Base-by-base conservation (phyloP, 192 early-diverging fungal genomes). In the Coemansia asiatica region DNA sequence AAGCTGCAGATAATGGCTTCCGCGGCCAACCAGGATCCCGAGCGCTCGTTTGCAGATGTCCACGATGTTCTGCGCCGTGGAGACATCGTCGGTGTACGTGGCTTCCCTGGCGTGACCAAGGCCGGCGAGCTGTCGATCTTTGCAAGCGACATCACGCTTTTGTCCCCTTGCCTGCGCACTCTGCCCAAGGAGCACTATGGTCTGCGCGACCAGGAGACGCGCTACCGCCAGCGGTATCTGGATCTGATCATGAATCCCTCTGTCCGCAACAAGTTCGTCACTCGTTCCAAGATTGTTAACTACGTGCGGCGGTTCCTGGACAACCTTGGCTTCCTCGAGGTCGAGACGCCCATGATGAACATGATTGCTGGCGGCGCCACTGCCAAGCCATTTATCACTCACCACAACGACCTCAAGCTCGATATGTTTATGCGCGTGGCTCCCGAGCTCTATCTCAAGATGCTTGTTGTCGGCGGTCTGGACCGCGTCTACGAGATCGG, bases 311-410 rank as follows among this genome's bases (percentile, higher is more conserved):
- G 86, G 38, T 99, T 95, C 87, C 84, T 99, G 61, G 97, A 99
- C 77, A 87, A 92, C 67, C 88, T 89, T 35, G 93, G 91, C 40
- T 99, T 99, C 85, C 85, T 99, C 56, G 97, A 99, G 84, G 97
- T 99, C 54, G 97, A 99, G 77, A 99, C 97, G n/a, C 97, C 97
- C 33, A 98, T 98, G 95, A 98, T 99, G 95, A 96, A 96, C 87
- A 91, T 92, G 91, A 95, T 97, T 85, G 91, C 92, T 15, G 91
- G 91, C 73, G 96, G 97, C 61, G 96, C 97, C 53, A 96, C 96
- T n/a, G 97, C 97, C 68, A 97, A 95, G 86, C 97, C 97, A 22
- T 99, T 99, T 79, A 81, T 96, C 66, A 99, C 97, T 31, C 96
- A 98, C 79, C 97, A 99, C 89, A 99, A 99, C 82, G 96, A 99